These are phyloP conservation scores for Albizia julibrissin DNA, from an alignment of 306 rosid species.

Conservation along the genomic window DNA sequence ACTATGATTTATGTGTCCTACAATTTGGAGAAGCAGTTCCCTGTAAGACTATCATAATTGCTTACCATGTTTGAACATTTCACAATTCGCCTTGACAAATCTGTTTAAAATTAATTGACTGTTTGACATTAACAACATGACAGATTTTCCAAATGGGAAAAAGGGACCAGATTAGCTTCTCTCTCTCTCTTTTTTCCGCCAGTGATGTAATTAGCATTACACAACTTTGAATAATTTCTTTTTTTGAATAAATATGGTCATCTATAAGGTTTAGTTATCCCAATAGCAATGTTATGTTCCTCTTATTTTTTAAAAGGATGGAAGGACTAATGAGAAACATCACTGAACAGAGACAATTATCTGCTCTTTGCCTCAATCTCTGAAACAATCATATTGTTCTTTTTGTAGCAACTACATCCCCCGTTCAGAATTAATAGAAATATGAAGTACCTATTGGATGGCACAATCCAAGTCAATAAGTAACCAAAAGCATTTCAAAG, in stretches of 20 bases:
- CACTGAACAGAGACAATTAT: no score
- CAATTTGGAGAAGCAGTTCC: background rate
- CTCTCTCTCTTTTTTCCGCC: no score
- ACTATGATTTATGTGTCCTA: slow-evolving; percentile 19
- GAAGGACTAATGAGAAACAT: no score
- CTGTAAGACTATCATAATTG: background rate
- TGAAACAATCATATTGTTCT: no score
- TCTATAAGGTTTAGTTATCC: background rate
- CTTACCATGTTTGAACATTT: background rate
- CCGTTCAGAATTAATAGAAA: no score
- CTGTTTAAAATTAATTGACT: background rate
- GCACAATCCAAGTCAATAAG: background rate
- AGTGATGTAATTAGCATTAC: no score
- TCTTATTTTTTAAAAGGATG: background rate
- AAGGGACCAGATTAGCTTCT: no score
- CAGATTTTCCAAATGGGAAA: background rate
- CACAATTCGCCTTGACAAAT: background rate
- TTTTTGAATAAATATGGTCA: background rate
- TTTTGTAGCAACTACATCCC: no score
- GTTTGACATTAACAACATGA: background rate
- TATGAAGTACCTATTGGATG: background rate
- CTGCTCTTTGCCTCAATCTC: no score
- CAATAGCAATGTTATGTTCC: background rate
- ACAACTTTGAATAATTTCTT: no score
- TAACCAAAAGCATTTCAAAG: background rate